Evolutionary conservation across 306 rosid genomes (phyloP).

Genomic region (Casuarina equisetifolia): DNA sequence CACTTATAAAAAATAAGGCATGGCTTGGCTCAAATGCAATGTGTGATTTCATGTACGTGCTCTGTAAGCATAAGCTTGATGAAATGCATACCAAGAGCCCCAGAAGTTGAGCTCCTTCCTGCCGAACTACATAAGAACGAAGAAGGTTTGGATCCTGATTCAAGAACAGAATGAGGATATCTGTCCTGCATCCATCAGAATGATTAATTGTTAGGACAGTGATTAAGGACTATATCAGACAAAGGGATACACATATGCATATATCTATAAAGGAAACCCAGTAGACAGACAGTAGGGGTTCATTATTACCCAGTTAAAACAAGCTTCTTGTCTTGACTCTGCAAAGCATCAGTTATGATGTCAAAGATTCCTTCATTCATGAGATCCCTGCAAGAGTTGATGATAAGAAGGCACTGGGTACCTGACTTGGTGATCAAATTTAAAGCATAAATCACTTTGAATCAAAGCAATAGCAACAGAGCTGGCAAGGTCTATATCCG

Average conservation of each 20-base stretch:
- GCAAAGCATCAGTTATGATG: conserved; percentile 69
- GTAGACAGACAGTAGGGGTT: conserved; percentile 12
- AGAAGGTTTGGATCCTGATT: conserved; percentile 96
- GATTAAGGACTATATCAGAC: background rate
- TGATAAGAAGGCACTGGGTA: conserved; percentile 10
- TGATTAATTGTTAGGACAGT: conserved; percentile 40
- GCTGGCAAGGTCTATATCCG: background rate
- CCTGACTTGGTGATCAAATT: conserved; percentile 4
- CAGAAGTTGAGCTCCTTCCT: conserved; percentile 79
- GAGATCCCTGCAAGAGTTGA: conserved; percentile 68
- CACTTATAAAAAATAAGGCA: background rate
- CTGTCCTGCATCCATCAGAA: conserved; percentile 96
- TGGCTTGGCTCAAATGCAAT: conserved; percentile 1
- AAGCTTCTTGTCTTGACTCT: conserved; percentile 81
- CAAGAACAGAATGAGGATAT: conserved; percentile 92
- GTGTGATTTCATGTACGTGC: conserved; percentile 1
- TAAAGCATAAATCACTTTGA: conserved; percentile 12
- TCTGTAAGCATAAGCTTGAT: background rate
- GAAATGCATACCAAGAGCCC: conserved; percentile 72
- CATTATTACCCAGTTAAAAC: conserved; percentile 80
- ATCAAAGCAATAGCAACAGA: conserved; percentile 9
- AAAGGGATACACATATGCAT: background rate
- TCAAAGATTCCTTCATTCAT: conserved; percentile 94
- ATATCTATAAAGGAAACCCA: background rate
- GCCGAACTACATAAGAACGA: conserved; percentile 85